Percentiles rank a stretch among this genome's conserved stretches.
Evolutionary conservation across 306 rosid genomes (phyloP).

Genomic region (Quillaja saponaria): DNA sequence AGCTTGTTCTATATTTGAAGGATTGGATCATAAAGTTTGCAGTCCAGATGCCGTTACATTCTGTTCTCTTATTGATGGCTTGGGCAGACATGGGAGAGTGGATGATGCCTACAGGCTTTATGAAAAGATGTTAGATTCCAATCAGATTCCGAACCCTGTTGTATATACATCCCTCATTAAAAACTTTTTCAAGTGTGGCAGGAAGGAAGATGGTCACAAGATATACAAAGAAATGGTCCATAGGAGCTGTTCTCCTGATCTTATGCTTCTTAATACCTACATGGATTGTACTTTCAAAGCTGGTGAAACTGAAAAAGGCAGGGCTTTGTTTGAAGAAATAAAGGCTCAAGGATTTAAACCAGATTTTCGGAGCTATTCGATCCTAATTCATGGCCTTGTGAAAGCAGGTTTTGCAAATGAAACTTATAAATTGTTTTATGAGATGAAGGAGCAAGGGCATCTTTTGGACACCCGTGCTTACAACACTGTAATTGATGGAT

Average conservation of each 20-base stretch:
- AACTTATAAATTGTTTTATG: conserved; percentile 69
- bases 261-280: conserved; percentile 80
- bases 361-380: conserved; percentile 76
- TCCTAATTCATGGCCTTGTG: conserved; percentile 83
- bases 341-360: conserved; percentile 68
- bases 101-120: conserved; percentile 84
- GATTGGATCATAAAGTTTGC: conserved; percentile 77
- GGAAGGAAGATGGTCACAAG: conserved; percentile 96
- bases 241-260: conserved; percentile 72
- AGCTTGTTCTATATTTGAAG: conserved; percentile 83
- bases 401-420: conserved; percentile 85
- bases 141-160: conserved; percentile 60
- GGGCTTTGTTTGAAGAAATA: conserved; percentile 78
- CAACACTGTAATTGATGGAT: conserved; percentile 78
- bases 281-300: conserved; percentile 94
- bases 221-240: conserved; percentile 83
- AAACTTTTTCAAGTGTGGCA: conserved; percentile 84
- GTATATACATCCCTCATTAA: conserved; percentile 75
- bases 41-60: conserved; percentile 70
- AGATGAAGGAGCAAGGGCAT: conserved; percentile 85
- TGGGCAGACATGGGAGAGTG: conserved; percentile 79
- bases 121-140: conserved; percentile 85
- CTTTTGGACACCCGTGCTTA: conserved; percentile 80
- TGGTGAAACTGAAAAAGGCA: conserved; percentile 80
- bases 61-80: conserved; percentile 89